Base-by-base conservation (phyloP, 2,329 filamentous ascomycete genomes). In the Scedosporium boydii region DNA sequence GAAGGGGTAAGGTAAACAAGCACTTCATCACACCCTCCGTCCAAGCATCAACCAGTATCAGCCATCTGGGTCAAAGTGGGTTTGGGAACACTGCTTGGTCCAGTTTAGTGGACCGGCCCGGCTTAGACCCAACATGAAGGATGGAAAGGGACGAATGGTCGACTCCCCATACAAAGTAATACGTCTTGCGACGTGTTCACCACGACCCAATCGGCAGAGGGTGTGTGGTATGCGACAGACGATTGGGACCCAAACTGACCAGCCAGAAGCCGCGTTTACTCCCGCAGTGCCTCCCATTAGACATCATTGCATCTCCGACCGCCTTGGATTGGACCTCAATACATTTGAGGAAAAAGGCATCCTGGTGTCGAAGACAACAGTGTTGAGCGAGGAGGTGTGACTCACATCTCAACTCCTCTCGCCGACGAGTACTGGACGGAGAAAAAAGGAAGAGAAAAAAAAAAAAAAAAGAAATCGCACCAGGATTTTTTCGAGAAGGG, bases 301-400 rank as follows among this genome's bases (percentile, higher is more conserved):
- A 61, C 59, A 61, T 55, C 59, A 61, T 23, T 61, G 59, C 59
- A 55, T 61, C 48, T 42, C 51, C 38, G 46, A 55, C 48, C 41
- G 59, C 48, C 53, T 56, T 27, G 44, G 46, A 55, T 61, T 61
- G 59, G 59, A 61, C 42, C 38, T 26, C 59, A 38, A 61, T 55
- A 55, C 59, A 61, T 61, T 18, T 18, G 4, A 18, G 7, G 6
- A 41, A 55, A 44, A 51, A 60, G 34, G 57, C 21, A 48, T 59
- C 10, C 21, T 48, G 44, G 44, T 48, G 44, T 48, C 44, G 34
- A 38, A 38, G 34, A 38, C 34, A 14, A 38, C 34, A 6, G 12
- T 38, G 34, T 14, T 14, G 34, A 38, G 12, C 10, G 34, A 38
- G 34, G 34, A 38, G 34, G 34, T 38, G 34, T 38, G 34, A 38